These are phyloP conservation scores for Colletotrichum magnum DNA, from an alignment of 2,329 filamentous ascomycete species.

Conservation along the genomic window DNA sequence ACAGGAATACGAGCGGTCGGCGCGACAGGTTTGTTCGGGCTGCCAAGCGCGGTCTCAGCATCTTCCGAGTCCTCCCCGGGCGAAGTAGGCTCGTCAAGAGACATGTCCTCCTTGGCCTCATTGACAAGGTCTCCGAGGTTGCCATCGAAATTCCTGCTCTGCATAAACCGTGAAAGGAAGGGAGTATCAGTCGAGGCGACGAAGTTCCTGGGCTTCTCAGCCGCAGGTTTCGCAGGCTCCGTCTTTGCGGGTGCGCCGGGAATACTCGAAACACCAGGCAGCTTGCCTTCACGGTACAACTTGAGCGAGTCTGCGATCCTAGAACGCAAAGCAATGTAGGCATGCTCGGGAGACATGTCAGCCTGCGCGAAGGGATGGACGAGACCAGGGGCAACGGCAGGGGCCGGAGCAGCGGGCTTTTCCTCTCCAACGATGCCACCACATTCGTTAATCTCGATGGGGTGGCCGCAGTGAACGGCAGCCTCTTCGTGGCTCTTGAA, in stretches of 20 bases:
- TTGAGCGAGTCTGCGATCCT: slow-evolving; percentile 69
- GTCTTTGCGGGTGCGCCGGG: slow-evolving; percentile 50
- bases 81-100: slow-evolving; percentile 64
- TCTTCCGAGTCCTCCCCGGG: slow-evolving; percentile 70
- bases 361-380: slow-evolving; percentile 74
- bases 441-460: slow-evolving; percentile 78
- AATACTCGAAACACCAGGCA: slow-evolving; percentile 63
- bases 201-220: slow-evolving; percentile 52
- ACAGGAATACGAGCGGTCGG: slow-evolving; percentile 47
- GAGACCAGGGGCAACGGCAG: slow-evolving; percentile 59
- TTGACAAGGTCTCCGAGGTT: slow-evolving; percentile 71
- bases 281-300: slow-evolving; percentile 65
- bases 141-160: slow-evolving; percentile 71
- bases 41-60: slow-evolving; percentile 52
- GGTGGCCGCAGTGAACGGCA: slow-evolving; percentile 87
- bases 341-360: slow-evolving; percentile 68
- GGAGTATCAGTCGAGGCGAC: slow-evolving; percentile 72
- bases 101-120: slow-evolving; percentile 70
- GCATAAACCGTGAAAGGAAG: slow-evolving; percentile 76
- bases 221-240: slow-evolving; percentile 48
- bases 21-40: slow-evolving; percentile 44
- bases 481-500: slow-evolving; percentile 98
- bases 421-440: slow-evolving; percentile 56
- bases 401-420: slow-evolving; percentile 36
- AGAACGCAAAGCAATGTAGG: slow-evolving; percentile 63